Percentiles rank a stretch among this genome's conserved stretches.
phyloP scores from a whole-genome alignment of 768 basidiomycete genomes.

The Clavulina sp. region DNA sequence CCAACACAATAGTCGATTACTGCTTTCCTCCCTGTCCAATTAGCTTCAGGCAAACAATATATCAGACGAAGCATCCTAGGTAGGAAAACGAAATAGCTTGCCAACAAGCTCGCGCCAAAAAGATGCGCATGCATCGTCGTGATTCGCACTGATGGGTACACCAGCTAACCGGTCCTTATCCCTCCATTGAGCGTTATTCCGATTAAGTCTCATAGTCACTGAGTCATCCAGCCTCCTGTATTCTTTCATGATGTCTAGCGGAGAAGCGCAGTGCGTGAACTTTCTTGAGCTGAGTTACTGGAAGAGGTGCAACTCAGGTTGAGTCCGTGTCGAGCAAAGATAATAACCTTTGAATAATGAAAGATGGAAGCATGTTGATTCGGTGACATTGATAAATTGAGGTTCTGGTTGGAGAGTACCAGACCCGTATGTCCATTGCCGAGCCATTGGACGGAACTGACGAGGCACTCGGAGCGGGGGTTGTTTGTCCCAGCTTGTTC shows the following conservation, averaged over 20 bases:
- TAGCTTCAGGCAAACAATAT: slow-evolving; percentile 16
- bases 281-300: not conserved
- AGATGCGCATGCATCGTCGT: slow-evolving; percentile 56
- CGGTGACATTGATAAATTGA: slow-evolving; percentile 53
- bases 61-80: not conserved
- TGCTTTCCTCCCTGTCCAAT: slow-evolving; percentile 55
- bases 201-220: slow-evolving; percentile 65
- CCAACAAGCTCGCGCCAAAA: slow-evolving; percentile 68
- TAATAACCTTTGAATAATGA: slow-evolving; percentile 56
- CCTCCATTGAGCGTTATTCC: slow-evolving; percentile 55
- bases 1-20: slow-evolving; percentile 60
- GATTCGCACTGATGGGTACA: slow-evolving; percentile 22
- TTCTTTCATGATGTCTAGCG: slow-evolving; percentile 58
- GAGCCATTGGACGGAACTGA: not conserved
- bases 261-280: slow-evolving; percentile 6
- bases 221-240: slow-evolving; percentile 67
- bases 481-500: not conserved
- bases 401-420: slow-evolving; percentile 50
- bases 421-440: slow-evolving; percentile 31
- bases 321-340: slow-evolving; percentile 5
- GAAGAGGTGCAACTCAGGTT: not conserved
- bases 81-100: slow-evolving; percentile 23
- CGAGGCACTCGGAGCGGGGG: not conserved
- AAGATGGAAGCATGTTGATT: slow-evolving; percentile 55
- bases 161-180: slow-evolving; percentile 43